Evolutionary conservation across 352 stramenopile species (phyloP).

Genomic region (Phytopythium chamaehyphon): DNA sequence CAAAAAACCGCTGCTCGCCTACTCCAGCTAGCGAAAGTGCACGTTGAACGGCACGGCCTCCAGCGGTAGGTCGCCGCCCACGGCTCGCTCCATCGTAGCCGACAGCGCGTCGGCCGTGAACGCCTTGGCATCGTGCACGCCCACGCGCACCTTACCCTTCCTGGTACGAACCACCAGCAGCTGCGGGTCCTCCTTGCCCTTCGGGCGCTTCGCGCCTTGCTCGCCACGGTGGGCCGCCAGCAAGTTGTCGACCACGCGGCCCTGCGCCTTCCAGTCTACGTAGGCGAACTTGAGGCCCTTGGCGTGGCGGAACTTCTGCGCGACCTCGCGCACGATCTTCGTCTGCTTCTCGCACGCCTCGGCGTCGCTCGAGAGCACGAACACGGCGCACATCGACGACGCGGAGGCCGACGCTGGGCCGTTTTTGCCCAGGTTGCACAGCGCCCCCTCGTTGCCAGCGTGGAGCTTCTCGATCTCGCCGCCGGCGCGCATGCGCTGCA

Average conservation of each 20-base stretch:
- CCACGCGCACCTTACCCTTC: conserved; percentile 56
- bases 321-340: conserved; percentile 49
- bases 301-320: conserved; percentile 58
- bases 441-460: conserved; percentile 59
- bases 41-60: conserved; percentile 23
- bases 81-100: conserved; percentile 64
- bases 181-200: conserved; percentile 28
- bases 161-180: conserved; percentile 68
- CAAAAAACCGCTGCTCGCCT: background rate
- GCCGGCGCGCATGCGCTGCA: conserved; percentile 58
- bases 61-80: conserved; percentile 61
- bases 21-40: conserved; percentile 30
- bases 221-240: conserved; percentile 16
- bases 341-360: conserved; percentile 39
- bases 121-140: conserved; percentile 22
- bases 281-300: conserved; percentile 62
- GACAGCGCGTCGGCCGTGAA: conserved; percentile 54
- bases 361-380: conserved; percentile 56
- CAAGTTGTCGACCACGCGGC: conserved; percentile 46
- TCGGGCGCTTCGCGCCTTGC: conserved; percentile 3
- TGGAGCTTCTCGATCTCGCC: conserved; percentile 75
- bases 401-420: conserved; percentile 46
- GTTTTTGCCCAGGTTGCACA: conserved; percentile 73
- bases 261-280: conserved; percentile 71
- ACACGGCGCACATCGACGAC: conserved; percentile 64